Conservation (phyloP, 208 protist species). For the Leishmania martiniquensis region DNA sequence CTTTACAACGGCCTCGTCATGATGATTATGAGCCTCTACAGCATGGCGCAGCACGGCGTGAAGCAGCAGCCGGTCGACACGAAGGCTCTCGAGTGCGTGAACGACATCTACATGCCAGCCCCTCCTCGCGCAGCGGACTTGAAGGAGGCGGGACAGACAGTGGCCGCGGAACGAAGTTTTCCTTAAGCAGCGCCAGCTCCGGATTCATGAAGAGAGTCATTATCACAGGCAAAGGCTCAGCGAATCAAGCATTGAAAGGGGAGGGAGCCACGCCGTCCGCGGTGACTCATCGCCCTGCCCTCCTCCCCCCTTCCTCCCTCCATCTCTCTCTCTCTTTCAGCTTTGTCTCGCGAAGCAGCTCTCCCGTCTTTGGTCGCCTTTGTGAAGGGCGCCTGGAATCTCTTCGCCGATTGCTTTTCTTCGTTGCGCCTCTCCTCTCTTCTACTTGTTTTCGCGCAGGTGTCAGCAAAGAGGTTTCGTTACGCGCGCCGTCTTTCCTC, state of each 20-base stretch:
- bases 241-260: too few relatives aligned
- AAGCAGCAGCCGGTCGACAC: constrained; percentile 16
- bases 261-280: neutral
- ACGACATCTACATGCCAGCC: constrained; percentile 16
- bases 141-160: neutral
- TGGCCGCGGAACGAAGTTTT: neutral
- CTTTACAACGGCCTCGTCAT: constrained; percentile 22
- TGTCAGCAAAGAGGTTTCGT: neutral
- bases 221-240: neutral
- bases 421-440: neutral
- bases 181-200: neutral
- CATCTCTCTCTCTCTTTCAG: neutral
- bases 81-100: constrained; percentile 13
- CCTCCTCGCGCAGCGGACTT: constrained; percentile 11
- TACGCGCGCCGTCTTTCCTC: neutral
- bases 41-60: constrained; percentile 8
- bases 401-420: neutral
- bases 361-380: neutral
- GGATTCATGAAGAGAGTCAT: neutral
- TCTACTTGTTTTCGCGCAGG: neutral
- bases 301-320: neutral
- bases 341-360: neutral
- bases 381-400: neutral
- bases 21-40: constrained; percentile 20
- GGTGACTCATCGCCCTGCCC: neutral